Evolutionary conservation across 2,329 filamentous ascomycete species (phyloP).

Genomic region (Diaporthe batatas): DNA sequence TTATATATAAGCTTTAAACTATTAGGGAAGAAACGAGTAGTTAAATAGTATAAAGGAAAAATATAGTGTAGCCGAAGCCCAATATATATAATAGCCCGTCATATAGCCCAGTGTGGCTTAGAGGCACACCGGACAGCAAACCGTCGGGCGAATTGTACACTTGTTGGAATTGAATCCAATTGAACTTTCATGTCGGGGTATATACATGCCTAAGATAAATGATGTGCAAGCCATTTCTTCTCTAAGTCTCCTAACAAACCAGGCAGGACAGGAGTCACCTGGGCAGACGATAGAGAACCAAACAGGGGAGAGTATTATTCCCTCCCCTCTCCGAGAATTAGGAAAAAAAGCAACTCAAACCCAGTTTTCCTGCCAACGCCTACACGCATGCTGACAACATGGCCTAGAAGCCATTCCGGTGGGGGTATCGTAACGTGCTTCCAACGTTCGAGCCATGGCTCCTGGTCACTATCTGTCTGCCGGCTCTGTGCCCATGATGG

Average conservation of each 20-base stretch:
- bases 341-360: neutral
- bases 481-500: too few species aligned
- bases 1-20: too few species aligned
- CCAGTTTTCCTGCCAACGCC: neutral
- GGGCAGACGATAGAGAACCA: neutral
- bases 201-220: neutral
- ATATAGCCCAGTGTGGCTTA: neutral
- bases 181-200: neutral
- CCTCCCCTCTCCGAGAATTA: too few species aligned
- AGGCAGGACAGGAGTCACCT: neutral
- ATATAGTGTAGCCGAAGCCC: too few species aligned
- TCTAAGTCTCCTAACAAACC: neutral
- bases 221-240: neutral
- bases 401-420: neutral
- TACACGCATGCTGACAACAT: neutral
- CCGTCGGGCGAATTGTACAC: neutral
- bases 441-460: too few species aligned
- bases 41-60: too few species aligned
- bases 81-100: neutral
- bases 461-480: neutral
- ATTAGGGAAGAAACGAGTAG: too few species aligned
- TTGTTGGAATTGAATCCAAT: neutral
- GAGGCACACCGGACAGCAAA: neutral
- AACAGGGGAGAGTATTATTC: neutral
- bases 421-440: constrained; percentile 7